Base-by-base conservation (phyloP, 768 basidiomycete genomes). In the Termitomyces sp. region DNA sequence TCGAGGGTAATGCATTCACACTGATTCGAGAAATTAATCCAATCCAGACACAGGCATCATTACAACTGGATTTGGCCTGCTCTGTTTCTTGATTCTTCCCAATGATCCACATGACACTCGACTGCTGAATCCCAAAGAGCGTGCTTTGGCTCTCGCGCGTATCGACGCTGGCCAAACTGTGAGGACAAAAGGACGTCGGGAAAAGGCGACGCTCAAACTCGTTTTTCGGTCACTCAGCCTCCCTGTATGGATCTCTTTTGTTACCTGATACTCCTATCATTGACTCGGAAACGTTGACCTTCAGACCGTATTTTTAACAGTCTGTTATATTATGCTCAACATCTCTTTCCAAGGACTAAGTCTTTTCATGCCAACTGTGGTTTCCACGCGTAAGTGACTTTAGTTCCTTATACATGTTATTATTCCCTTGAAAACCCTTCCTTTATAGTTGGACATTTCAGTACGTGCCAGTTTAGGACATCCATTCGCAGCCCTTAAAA, bases 311-410 rank as follows among this genome's bases (percentile, higher is more conserved):
- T 49, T 68, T 13, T 67, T 64, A 26, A 55, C 66, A 14, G 37
- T 68, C 14, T 59, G 57, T 37, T 72, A 68, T 53, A 50, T 65
- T 2, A 63, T 67, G 66, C 60, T 65, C 55, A 71, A 70, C 34
- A 70, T 71, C 40, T 70, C 70, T 4, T 70, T 71, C 39, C 70
- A 71, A 64, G 70, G 70, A 16, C 36, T 71, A n/a, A 67, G 66
- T 40, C 61, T 67, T 13, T 67, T 67, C 53, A 51, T 67, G 60
- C 80, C 80, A 2, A 78, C 79, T 20, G 78, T 82, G 14, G 67
- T 82, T 24, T 69, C 75, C 12, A 73, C 72, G 13, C 72, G 79
- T 80, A 59, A 59, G 79, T 72, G 3, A 16, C 18, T 56, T 39
- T 36, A 32, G 26, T 46, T 36, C 9, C 14, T 18, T 34, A 18